Conservation (phyloP, 2,329 filamentous ascomycete genomes). For the Aureobasidium namibiae region DNA sequence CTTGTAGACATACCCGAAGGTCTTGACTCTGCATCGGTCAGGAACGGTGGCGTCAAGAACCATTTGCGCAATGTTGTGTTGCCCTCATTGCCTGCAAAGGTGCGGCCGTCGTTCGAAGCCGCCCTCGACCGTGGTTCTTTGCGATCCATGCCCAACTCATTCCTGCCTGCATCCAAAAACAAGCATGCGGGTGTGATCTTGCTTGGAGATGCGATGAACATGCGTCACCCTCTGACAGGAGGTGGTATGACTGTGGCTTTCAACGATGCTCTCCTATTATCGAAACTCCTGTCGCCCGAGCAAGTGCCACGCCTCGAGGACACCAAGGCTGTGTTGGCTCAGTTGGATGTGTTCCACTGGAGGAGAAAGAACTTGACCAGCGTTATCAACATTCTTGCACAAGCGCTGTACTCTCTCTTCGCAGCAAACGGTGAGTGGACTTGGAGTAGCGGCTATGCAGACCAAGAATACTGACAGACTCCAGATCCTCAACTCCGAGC, state of each 20-base stretch:
- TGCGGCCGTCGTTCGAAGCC: constrained; percentile 64
- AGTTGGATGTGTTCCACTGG: constrained; percentile 78
- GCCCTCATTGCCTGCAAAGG: constrained; percentile 62
- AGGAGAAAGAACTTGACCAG: constrained; percentile 69
- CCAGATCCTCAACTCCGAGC: constrained; percentile 62
- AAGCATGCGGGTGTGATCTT: constrained; percentile 65
- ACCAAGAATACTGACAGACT: background rate
- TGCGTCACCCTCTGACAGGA: constrained; percentile 96
- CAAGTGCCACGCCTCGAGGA: constrained; percentile 63
- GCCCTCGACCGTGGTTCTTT: constrained; percentile 72
- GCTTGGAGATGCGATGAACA: constrained; percentile 93
- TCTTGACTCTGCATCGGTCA: constrained; percentile 62
- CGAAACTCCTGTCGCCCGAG: constrained; percentile 62
- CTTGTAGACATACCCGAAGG: constrained; percentile 80
- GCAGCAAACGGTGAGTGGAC: constrained; percentile 58
- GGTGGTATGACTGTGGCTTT: constrained; percentile 98
- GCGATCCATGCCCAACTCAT: constrained; percentile 92
- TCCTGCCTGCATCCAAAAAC: constrained; percentile 72
- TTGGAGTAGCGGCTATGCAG: constrained; percentile 11
- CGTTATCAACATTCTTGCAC: constrained; percentile 96
- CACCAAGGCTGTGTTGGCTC: constrained; percentile 54
- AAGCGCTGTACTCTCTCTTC: constrained; percentile 86
- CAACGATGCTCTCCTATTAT: constrained; percentile 77
- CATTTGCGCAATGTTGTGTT: constrained; percentile 76
- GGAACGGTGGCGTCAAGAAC: constrained; percentile 72